Evolutionary conservation across 345 rosid genomes (phyloP).

Genomic region (Lumnitzera littorea): DNA sequence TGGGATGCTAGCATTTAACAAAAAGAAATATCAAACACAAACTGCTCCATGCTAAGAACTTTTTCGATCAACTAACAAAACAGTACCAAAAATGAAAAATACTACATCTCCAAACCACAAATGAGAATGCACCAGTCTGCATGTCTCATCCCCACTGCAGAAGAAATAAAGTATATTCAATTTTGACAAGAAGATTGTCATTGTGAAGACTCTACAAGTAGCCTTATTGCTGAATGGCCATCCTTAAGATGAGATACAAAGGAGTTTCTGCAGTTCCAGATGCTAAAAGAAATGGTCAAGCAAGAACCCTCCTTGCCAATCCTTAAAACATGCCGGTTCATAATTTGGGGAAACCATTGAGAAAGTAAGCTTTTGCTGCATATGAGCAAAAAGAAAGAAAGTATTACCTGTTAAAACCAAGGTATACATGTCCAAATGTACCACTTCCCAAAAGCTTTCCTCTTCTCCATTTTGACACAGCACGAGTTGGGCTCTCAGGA

Average conservation of each 20-base stretch:
- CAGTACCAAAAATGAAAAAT: neutral
- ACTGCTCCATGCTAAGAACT: neutral
- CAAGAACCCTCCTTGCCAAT: neutral
- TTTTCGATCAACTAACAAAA: neutral
- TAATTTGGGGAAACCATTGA: neutral
- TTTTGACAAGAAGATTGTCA: too few species aligned
- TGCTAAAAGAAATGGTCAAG: too few species aligned
- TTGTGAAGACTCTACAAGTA: too few species aligned
- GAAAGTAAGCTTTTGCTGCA: neutral
- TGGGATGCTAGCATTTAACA: too few species aligned
- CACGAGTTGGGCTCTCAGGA: constrained; percentile 22
- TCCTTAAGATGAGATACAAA: too few species aligned
- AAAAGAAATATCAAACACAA: neutral
- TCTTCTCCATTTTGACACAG: constrained; percentile 35
- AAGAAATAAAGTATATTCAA: too few species aligned
- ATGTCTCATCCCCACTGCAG: too few species aligned
- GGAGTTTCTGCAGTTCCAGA: too few species aligned
- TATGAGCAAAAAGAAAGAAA: neutral
- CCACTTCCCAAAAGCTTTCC: constrained; percentile 61
- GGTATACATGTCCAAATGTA: constrained; percentile 58
- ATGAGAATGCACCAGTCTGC: too few species aligned
- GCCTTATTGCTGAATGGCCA: too few species aligned
- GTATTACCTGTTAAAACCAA: constrained; percentile 60
- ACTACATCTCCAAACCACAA: neutral
- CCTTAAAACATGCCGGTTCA: neutral